Percentiles rank a stretch among this genome's conserved stretches.
These are phyloP conservation scores for Neopestalotiopsis sp. DNA, from an alignment of 2,329 filamentous ascomycete genomes.

Conservation along the genomic window DNA sequence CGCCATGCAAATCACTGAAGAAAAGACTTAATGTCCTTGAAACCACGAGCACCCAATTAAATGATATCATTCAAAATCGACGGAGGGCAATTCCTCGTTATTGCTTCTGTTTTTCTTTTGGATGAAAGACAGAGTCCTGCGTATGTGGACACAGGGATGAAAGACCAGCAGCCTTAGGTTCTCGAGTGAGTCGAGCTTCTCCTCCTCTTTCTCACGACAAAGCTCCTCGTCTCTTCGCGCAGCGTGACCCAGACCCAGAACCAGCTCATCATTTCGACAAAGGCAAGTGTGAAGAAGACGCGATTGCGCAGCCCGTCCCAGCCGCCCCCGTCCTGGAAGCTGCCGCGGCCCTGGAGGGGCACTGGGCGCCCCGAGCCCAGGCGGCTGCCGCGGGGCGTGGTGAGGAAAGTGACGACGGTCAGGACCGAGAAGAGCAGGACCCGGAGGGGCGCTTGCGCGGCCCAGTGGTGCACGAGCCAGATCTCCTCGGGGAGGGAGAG, in stretches of 20 bases:
- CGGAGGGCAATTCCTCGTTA: too few species aligned
- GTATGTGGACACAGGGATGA: too few species aligned
- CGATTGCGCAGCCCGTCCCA: slow-evolving; percentile 80
- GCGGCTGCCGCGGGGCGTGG: slow-evolving; percentile 45
- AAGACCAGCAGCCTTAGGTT: not conserved
- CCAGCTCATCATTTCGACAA: slow-evolving; percentile 84
- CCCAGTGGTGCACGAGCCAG: slow-evolving; percentile 67
- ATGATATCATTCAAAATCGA: too few species aligned
- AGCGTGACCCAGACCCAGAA: slow-evolving; percentile 83
- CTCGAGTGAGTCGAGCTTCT: slow-evolving; percentile 29
- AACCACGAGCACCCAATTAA: too few species aligned
- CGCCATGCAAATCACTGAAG: too few species aligned
- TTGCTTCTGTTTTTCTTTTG: not conserved
- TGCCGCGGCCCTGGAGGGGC: slow-evolving; percentile 36
- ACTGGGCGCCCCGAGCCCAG: slow-evolving; percentile 37
- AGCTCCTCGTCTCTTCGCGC: slow-evolving; percentile 64
- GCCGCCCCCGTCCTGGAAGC: slow-evolving; percentile 47
- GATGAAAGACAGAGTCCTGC: not conserved
- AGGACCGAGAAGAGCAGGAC: slow-evolving; percentile 60
- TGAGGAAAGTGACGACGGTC: slow-evolving; percentile 57
- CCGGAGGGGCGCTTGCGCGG: slow-evolving; percentile 64
- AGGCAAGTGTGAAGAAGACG: slow-evolving; percentile 82
- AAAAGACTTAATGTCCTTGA: not conserved
- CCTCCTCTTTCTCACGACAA: slow-evolving; percentile 46
- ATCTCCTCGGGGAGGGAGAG: slow-evolving; percentile 74